Base-by-base conservation (phyloP, 176 grass and related monocot genomes). In the Ensete ventricosum region DNA sequence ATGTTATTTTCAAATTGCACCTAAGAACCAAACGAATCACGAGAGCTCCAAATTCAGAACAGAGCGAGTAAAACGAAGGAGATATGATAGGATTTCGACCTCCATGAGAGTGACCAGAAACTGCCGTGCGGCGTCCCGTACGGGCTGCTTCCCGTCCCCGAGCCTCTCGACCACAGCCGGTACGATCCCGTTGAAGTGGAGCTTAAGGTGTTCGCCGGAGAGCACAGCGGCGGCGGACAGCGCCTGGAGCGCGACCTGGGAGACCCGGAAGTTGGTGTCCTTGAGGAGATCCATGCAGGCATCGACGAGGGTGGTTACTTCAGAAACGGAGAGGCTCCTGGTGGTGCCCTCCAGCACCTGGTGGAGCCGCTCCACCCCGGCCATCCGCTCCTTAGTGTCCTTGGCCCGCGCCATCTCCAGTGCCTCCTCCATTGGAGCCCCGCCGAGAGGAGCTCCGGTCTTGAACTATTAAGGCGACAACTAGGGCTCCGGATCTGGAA, bases 21-120 rank as follows among this genome's bases (percentile, higher is more conserved):
- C 9, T 20, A 10, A 21, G n/a, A 50, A 70, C 34, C 16, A 34
- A 50, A 21, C 3, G 20, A 17, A 43, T 17, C 8, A 69, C 14
- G 43, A 49, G 14, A 70, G 51, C 20, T 21, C 17, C 34, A 70
- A 50, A 19, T 11, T 51, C 67, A 70, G 16, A 23, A 34, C 24
- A 21, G 49, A 49, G 8, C 5, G 24, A 52, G 19, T 6, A 26
- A 50, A 64, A 24, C 2, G 49, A 62, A 14, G 23, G 4, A 52
- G 52, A 52, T 14, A 11, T 16, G 26, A 73, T 49, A 52, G 62
- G 66, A 74, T 50, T 50, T 53, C 64, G 19, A 83, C 92, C 92
- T 96, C 92, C 92, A 96, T 96, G 54, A 96, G 89, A 26, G 92
- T 96, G 54, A 96, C 73, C 17, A 92, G 77, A 48, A 96, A 87